phyloP scores from a whole-genome alignment of 202 grass and related monocot genomes.

The Setaria italica region DNA sequence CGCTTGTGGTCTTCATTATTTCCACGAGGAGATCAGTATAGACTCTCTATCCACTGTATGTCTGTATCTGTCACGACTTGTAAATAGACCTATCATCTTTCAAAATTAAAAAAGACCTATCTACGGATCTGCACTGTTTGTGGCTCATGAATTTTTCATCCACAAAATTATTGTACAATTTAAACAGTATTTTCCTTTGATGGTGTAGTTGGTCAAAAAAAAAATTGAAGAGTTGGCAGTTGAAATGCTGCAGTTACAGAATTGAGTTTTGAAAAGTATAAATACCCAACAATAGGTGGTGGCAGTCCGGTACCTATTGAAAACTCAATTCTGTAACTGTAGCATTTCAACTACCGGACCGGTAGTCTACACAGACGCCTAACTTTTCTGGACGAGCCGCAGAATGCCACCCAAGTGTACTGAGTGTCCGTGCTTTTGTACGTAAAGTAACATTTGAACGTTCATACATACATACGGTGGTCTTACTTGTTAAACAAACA shows the following conservation, averaged over 20 bases:
- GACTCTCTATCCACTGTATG: neutral
- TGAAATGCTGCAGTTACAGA: neutral
- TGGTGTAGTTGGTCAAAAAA: neutral
- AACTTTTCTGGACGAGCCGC: neutral
- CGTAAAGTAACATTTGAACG: neutral
- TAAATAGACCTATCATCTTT: neutral
- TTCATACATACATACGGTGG: neutral
- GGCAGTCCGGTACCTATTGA: neutral
- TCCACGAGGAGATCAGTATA: neutral
- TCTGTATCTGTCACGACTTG: neutral
- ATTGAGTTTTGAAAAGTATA: neutral
- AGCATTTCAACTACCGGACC: neutral
- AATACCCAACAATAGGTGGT: neutral
- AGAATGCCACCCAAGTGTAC: neutral
- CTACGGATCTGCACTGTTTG: neutral
- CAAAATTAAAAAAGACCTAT: neutral
- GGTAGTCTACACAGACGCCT: neutral
- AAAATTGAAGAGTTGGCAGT: neutral
- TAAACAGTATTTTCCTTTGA: neutral
- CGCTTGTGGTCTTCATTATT: slow-evolving; percentile 16
- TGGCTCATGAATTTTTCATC: neutral
- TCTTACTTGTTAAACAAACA: no score
- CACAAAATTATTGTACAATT: neutral
- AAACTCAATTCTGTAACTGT: neutral
- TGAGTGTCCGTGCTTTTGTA: neutral